Evolutionary conservation across 805 yeast genomes (phyloP).

Genomic region (Suhomyces tanzawaensis): DNA sequence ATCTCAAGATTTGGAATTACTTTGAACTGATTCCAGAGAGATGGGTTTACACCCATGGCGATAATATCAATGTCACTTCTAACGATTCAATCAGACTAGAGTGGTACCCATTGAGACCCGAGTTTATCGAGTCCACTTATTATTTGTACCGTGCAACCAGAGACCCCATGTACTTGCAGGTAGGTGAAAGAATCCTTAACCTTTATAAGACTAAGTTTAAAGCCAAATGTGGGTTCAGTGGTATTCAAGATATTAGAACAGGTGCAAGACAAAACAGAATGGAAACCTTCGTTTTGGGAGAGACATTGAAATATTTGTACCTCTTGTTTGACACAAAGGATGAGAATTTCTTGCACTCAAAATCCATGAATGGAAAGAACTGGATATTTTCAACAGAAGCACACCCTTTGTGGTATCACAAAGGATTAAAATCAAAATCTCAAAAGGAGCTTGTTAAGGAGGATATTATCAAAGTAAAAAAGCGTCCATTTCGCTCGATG

Average conservation of each 20-base stretch:
- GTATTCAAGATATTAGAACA: slow-evolving; percentile 63
- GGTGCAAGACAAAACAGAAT: slow-evolving; percentile 71
- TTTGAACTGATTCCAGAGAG: slow-evolving; percentile 87
- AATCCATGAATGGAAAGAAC: slow-evolving; percentile 39
- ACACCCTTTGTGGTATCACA: slow-evolving; percentile 78
- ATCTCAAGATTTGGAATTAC: slow-evolving; percentile 72
- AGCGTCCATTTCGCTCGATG: slow-evolving; percentile 7
- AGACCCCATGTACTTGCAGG: slow-evolving; percentile 78
- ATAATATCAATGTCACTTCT: not conserved
- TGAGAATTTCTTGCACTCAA: slow-evolving; percentile 33
- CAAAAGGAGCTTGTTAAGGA: slow-evolving; percentile 8
- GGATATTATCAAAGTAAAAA: slow-evolving; percentile 5
- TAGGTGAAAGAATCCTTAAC: slow-evolving; percentile 64
- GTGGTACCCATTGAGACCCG: slow-evolving; percentile 94
- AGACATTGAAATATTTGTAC: slow-evolving; percentile 80
- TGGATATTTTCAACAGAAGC: slow-evolving; percentile 83
- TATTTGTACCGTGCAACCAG: slow-evolving; percentile 77
- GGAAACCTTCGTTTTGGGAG: slow-evolving; percentile 90
- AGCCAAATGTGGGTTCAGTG: slow-evolving; percentile 78
- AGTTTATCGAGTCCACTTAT: slow-evolving; percentile 85
- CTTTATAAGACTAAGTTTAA: slow-evolving; percentile 53
- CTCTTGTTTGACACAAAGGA: slow-evolving; percentile 72
- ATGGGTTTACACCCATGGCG: slow-evolving; percentile 49
- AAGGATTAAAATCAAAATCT: slow-evolving; percentile 8
- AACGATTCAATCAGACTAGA: slow-evolving; percentile 54